Percentiles rank a stretch among this genome's conserved stretches.
Conservation (phyloP, 352 stramenopile genomes). For the Phytopythium delawarense region DNA sequence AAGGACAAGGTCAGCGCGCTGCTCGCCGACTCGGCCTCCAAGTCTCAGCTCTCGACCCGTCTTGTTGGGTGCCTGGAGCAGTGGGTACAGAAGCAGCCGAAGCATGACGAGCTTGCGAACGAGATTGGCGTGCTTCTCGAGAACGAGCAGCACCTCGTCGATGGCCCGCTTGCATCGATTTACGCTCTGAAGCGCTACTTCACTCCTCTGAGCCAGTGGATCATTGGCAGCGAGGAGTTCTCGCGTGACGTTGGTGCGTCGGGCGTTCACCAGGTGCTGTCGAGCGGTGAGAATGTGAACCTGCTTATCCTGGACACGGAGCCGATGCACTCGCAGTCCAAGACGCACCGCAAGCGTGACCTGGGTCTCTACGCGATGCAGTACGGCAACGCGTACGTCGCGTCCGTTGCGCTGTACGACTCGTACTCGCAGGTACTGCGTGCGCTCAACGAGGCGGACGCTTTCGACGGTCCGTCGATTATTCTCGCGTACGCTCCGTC, state of each 20-base stretch:
- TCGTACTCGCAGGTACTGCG: conserved; percentile 85
- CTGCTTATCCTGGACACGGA: conserved; percentile 75
- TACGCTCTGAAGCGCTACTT: conserved; percentile 57
- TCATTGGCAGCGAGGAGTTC: conserved; percentile 74
- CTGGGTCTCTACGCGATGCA: conserved; percentile 92
- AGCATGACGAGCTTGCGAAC: conserved; percentile 53
- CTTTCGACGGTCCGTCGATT: conserved; percentile 88
- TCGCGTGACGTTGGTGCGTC: conserved; percentile 65
- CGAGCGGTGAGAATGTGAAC: conserved; percentile 75
- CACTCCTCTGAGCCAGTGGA: conserved; percentile 72
- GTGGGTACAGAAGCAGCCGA: conserved; percentile 48
- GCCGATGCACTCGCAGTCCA: conserved; percentile 55
- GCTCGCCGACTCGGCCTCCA: conserved; percentile 21
- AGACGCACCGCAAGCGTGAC: conserved; percentile 86
- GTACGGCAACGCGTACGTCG: conserved; percentile 92
- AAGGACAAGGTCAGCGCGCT: conserved; percentile 56
- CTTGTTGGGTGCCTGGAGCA: conserved; percentile 41
- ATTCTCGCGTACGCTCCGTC: conserved; percentile 87
- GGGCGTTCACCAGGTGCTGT: conserved; percentile 68
- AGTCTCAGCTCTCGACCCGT: conserved; percentile 32
- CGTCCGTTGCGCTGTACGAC: conserved; percentile 88
- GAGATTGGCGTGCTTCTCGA: conserved; percentile 66
- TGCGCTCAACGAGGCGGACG: conserved; percentile 89
- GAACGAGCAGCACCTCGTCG: conserved; percentile 42
- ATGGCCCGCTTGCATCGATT: conserved; percentile 41